Percentiles rank a stretch among this genome's conserved stretches.
phyloP scores from a whole-genome alignment of 2,329 filamentous ascomycete species.

The Scedosporium minutisporum region DNA sequence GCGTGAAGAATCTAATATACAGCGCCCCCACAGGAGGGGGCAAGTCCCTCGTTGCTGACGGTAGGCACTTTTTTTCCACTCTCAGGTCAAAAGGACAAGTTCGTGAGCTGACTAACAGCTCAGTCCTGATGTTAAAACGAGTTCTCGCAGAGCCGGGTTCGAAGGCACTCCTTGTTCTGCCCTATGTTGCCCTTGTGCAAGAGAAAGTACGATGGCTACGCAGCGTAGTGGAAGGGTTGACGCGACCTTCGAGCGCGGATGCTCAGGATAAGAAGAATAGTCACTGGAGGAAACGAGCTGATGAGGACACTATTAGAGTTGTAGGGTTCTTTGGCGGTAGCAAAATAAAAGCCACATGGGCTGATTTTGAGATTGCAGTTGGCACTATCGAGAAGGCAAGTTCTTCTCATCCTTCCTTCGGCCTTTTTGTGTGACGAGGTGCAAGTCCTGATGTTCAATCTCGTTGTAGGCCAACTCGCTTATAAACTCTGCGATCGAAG shows the following conservation, averaged over 20 bases:
- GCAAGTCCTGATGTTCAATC: not conserved
- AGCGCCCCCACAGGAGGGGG: slow-evolving; percentile 70
- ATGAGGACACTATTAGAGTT: slow-evolving; percentile 52
- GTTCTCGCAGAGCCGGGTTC: slow-evolving; percentile 52
- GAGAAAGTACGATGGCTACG: slow-evolving; percentile 70
- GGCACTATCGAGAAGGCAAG: slow-evolving; percentile 67
- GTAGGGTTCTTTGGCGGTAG: slow-evolving; percentile 68
- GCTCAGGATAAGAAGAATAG: slow-evolving; percentile 24
- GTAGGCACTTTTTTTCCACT: slow-evolving; percentile 19
- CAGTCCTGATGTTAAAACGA: slow-evolving; percentile 61
- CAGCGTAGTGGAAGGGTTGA: slow-evolving; percentile 52
- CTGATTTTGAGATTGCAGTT: slow-evolving; percentile 67
- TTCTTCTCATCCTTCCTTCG: not conserved
- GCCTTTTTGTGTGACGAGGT: not conserved
- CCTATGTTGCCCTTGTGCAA: slow-evolving; percentile 71
- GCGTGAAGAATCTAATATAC: slow-evolving; percentile 65
- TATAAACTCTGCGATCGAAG: slow-evolving; percentile 63
- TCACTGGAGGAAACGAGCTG: slow-evolving; percentile 43
- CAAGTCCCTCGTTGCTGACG: slow-evolving; percentile 63
- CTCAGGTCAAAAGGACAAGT: not conserved
- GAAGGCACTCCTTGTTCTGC: slow-evolving; percentile 64
- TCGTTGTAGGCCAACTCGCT: slow-evolving; percentile 57
- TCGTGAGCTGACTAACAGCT: not conserved
- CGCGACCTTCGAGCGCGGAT: slow-evolving; percentile 25
- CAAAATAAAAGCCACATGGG: slow-evolving; percentile 56